A percentile compares a stretch with the other conserved stretches of the same genome.
Conservation (phyloP, 768 basidiomycete species). For the Hypholoma fasciculare region DNA sequence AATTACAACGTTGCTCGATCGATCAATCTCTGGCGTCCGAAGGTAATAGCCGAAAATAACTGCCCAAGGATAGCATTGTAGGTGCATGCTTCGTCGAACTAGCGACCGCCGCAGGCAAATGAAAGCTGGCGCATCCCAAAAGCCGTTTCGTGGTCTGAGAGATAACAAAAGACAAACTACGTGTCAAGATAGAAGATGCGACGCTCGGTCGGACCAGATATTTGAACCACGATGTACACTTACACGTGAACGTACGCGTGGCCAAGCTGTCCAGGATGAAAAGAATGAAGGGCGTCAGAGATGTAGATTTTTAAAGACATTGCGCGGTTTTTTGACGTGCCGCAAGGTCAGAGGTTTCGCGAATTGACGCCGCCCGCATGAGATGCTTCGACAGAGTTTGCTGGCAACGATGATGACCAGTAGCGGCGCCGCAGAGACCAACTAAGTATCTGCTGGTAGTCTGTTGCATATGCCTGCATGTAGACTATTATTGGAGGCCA, state of each 20-base stretch:
- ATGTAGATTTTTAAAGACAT: not conserved
- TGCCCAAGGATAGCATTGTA: slow-evolving; percentile 12
- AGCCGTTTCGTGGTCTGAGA: slow-evolving; percentile 4
- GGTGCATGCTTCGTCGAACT: slow-evolving; percentile 4
- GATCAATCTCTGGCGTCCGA: slow-evolving; percentile 20
- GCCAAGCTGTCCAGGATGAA: not conserved
- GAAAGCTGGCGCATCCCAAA: slow-evolving; percentile 3
- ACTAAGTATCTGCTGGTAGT: not conserved
- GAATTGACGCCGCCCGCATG: too few species aligned
- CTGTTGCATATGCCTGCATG: not conserved
- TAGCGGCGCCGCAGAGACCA: not conserved
- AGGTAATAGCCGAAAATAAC: slow-evolving; percentile 13
- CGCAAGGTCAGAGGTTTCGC: not conserved
- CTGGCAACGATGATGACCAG: not conserved
- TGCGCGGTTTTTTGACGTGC: not conserved
- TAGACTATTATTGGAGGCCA: not conserved
- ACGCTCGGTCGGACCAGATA: not conserved
- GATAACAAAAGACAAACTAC: not conserved
- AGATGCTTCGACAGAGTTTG: not conserved
- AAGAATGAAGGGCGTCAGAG: not conserved
- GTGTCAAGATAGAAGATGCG: slow-evolving; percentile 1
- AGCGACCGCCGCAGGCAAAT: slow-evolving; percentile 3
- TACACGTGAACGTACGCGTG: not conserved
- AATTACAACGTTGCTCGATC: slow-evolving; percentile 14
- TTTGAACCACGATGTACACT: not conserved